phyloP scores from a whole-genome alignment of 1,284 basidiomycete genomes.

The Ceratobasidium sp. region DNA sequence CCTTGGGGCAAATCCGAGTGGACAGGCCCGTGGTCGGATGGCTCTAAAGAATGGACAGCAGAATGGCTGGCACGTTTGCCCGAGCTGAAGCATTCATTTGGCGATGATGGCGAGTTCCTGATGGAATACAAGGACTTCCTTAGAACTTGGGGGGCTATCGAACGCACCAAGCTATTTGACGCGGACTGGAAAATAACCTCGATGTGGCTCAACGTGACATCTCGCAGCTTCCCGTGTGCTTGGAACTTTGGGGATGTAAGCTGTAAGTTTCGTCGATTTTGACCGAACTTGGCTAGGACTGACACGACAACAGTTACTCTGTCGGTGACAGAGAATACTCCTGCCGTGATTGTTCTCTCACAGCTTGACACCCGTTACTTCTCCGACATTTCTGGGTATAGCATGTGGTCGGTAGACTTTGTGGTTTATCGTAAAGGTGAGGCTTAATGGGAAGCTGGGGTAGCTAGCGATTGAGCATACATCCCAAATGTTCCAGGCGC shows the following conservation, averaged over 20 bases:
- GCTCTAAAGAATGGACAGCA: constrained; percentile 49
- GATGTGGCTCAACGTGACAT: constrained; percentile 44
- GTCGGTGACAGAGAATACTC: constrained; percentile 20
- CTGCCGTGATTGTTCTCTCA: constrained; percentile 26
- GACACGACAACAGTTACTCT: constrained; percentile 14
- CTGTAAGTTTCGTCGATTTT: constrained; percentile 28
- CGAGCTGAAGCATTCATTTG: constrained; percentile 49
- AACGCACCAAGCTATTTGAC: constrained; percentile 43
- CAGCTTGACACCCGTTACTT: constrained; percentile 22
- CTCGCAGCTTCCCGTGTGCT: constrained; percentile 61
- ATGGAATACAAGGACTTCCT: constrained; percentile 50
- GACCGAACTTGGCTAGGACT: neutral
- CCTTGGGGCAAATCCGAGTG: constrained; percentile 62
- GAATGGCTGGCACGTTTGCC: constrained; percentile 48
- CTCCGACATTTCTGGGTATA: constrained; percentile 25
- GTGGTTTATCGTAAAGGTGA: constrained; percentile 30
- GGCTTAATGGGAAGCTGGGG: neutral
- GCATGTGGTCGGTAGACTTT: constrained; percentile 32
- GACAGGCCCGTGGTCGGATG: constrained; percentile 49
- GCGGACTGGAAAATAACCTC: constrained; percentile 36
- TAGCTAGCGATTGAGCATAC: neutral
- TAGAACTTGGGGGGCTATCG: constrained; percentile 38
- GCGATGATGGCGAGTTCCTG: constrained; percentile 49
- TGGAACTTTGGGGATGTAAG: constrained; percentile 64
- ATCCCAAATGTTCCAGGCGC: neutral